Base-by-base conservation (phyloP, 306 rosid species). In the Vigna reflexopilosa region DNA sequence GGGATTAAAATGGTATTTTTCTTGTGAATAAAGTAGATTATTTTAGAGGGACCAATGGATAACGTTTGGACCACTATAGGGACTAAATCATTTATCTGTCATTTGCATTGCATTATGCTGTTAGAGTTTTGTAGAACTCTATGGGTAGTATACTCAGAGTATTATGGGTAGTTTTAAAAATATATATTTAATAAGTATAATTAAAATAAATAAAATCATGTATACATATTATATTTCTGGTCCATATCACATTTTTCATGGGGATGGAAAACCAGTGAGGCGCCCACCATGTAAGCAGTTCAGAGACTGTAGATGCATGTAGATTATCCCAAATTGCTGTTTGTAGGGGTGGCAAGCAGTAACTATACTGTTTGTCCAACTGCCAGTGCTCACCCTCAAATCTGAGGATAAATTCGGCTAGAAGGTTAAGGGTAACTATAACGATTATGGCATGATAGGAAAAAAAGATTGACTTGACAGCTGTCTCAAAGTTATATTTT, bases 51-150 rank as follows among this genome's bases (percentile, higher is more conserved):
- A 42, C 47, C 13, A 42, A 9, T 8, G 10, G 47, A 9, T 9
- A 42, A 40, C 2, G 47, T 42, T 40, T 40, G 45, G 9, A 40
- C 11, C 45, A 40, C 45, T 40, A 8, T 42, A 42, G 47, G 47
- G 13, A 42, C 13, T 42, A 42, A 42, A 50, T 56, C 42, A 72
- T 50, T 61, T 59, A 22, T 70, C n/a, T 52, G 17, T 67, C 30
- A 2, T 12, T 30, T 38, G 22, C 28, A 6, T 57, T 47, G 28
- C 26, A 9, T 20, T 20, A 49, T 22, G 30, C 15, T 56, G 36
- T 78, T 74, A 58, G 14, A 9, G 11, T 62, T 50, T 63, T 50
- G 64, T 56, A 20, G 4, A 64, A 67, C 42, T 64, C 52, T 36
- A 1, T 22, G 22, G 40, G 56, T 52, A 30, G 48, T 44, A 11